A percentile compares a stretch with the other conserved stretches of the same genome.
phyloP scores from a whole-genome alignment of 2,329 filamentous ascomycete genomes.

The Metarhizium sp. region DNA sequence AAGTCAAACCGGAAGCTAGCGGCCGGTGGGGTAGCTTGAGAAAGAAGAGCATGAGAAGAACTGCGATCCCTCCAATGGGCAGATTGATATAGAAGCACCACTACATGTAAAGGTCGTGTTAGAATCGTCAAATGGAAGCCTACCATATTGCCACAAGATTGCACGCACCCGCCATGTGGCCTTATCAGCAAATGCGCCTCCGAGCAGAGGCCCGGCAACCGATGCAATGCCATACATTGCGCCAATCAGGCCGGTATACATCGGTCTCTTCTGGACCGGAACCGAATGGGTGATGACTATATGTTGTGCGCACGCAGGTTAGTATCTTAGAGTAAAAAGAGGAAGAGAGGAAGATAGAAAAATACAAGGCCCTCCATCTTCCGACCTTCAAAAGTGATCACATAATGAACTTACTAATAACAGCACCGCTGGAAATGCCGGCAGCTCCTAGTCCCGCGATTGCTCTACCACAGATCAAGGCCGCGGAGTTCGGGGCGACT shows the following conservation, averaged over 20 bases:
- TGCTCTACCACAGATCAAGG: slow-evolving; percentile 24
- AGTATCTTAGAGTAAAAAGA: too few species aligned
- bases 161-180: slow-evolving; percentile 21
- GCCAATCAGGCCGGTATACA: slow-evolving; percentile 24
- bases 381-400: too few species aligned
- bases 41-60: slow-evolving; percentile 16
- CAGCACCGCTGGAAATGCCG: slow-evolving; percentile 33
- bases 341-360: too few species aligned
- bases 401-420: too few species aligned
- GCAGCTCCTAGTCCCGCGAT: slow-evolving; percentile 29
- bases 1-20: too few species aligned
- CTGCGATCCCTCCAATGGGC: slow-evolving; percentile 22
- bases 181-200: slow-evolving; percentile 19
- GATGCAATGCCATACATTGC: slow-evolving; percentile 36
- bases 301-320: too few species aligned
- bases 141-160: too few species aligned
- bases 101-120: too few species aligned
- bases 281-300: too few species aligned
- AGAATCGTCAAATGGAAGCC: too few species aligned
- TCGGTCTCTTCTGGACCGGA: slow-evolving; percentile 12
- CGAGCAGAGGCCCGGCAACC: slow-evolving; percentile 22
- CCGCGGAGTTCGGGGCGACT: slow-evolving; percentile 16
- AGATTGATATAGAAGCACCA: slow-evolving; percentile 32
- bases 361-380: too few species aligned
- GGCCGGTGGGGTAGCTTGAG: background rate